Conservation (phyloP, 2,329 filamentous ascomycete species). For the Hortaea sp. region DNA sequence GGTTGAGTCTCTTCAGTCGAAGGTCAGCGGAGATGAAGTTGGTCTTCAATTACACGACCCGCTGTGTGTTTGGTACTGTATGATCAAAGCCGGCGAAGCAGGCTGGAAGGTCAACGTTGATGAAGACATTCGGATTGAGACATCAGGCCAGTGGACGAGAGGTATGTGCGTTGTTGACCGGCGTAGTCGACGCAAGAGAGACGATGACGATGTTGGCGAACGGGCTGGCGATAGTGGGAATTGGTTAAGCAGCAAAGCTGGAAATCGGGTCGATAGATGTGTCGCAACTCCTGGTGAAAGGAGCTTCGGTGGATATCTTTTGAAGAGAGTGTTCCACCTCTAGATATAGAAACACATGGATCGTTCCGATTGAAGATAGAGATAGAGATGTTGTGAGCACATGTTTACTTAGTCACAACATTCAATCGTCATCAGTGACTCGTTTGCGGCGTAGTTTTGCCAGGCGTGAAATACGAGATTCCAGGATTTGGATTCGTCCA, state of each 20-base stretch:
- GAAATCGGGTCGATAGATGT: conserved; percentile 73
- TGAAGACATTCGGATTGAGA: conserved; percentile 85
- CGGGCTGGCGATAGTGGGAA: conserved; percentile 60
- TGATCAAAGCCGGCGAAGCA: conserved; percentile 11
- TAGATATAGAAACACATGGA: not conserved
- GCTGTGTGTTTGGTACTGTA: conserved; percentile 28
- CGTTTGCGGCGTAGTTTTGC: too few relatives aligned
- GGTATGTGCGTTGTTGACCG: conserved; percentile 78
- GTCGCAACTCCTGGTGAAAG: conserved; percentile 58
- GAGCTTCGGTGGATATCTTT: conserved; percentile 23
- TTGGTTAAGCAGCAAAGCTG: conserved; percentile 65
- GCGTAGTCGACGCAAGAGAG: conserved; percentile 47
- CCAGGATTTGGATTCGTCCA: too few relatives aligned
- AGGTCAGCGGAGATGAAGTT: conserved; percentile 26
- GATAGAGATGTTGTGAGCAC: too few relatives aligned
- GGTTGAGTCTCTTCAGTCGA: conserved; percentile 30
- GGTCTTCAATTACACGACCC: conserved; percentile 40
- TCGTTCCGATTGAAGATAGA: not conserved
- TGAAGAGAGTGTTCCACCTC: conserved; percentile 16
- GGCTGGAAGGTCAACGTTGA: conserved; percentile 29
- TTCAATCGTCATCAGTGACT: too few relatives aligned
- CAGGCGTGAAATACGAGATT: too few relatives aligned
- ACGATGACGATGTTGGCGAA: conserved; percentile 39
- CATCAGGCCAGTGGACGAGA: conserved; percentile 83
- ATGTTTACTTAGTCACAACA: too few relatives aligned